phyloP scores from a whole-genome alignment of 2,329 filamentous ascomycete genomes.

The Penicillium rolfsii region DNA sequence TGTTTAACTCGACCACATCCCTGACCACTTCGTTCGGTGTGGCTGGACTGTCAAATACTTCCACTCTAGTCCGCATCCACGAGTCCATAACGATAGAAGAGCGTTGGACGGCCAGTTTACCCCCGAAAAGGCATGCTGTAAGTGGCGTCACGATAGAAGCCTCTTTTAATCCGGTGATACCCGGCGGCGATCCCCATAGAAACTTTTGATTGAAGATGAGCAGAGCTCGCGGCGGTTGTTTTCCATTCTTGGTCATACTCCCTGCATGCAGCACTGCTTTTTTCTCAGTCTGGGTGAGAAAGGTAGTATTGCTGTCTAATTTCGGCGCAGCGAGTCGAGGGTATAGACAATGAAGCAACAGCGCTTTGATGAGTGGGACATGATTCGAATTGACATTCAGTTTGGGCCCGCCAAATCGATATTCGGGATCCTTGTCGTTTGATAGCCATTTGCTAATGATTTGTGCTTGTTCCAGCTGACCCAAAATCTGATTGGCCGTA shows the following conservation, averaged over 20 bases:
- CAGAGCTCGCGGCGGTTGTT: conserved; percentile 10
- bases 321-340: conserved; percentile 49
- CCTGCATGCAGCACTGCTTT: conserved; percentile 4
- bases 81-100: conserved; percentile 38
- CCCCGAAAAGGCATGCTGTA: conserved; percentile 33
- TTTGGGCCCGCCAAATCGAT: conserved; percentile 36
- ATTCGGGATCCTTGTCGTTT: conserved; percentile 33
- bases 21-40: conserved; percentile 22
- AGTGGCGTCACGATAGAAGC: conserved; percentile 37
- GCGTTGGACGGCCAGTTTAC: conserved; percentile 21
- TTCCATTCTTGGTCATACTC: conserved; percentile 11
- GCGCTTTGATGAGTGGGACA: conserved; percentile 49
- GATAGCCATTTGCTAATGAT: conserved; percentile 7
- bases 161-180: conserved; percentile 31
- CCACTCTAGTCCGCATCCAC: conserved; percentile 41
- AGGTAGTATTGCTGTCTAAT: conserved; percentile 11
- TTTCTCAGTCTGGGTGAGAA: conserved; percentile 10
- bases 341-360: conserved; percentile 51
- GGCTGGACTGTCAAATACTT: conserved; percentile 10
- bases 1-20: conserved; percentile 40
- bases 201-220: conserved; percentile 17
- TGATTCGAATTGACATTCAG: conserved; percentile 53
- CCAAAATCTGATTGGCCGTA: conserved; percentile 11
- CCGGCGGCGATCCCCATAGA: background rate
- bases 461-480: conserved; percentile 3